A percentile compares a stretch with the other conserved stretches of the same genome.
These are phyloP conservation scores for Aspergillus glaucus DNA, from an alignment of 2,329 filamentous ascomycete genomes.

Conservation along the genomic window DNA sequence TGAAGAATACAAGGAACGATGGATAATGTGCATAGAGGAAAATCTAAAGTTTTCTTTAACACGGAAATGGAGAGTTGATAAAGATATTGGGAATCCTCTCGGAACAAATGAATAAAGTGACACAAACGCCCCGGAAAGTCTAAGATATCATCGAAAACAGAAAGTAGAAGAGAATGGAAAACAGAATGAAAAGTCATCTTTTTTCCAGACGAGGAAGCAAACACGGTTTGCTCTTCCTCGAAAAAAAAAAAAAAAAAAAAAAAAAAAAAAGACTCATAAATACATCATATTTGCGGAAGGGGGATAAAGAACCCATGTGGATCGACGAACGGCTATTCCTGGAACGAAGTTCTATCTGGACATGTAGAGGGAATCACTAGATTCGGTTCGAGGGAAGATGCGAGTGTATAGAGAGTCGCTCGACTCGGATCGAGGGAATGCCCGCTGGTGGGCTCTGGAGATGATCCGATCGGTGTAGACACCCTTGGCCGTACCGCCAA, in stretches of 20 bases:
- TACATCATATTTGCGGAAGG: background rate
- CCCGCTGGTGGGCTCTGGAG: constrained; percentile 30
- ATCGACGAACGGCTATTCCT: background rate
- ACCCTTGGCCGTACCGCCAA: constrained; percentile 36
- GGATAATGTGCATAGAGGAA: background rate
- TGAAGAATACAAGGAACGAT: background rate
- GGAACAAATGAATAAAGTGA: background rate
- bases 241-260: background rate
- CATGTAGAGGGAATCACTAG: constrained; percentile 31
- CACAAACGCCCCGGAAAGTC: background rate
- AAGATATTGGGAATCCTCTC: background rate
- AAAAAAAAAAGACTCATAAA: constrained; percentile 1
- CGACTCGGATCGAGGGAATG: constrained; percentile 31
- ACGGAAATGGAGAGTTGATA: background rate
- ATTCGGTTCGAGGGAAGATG: constrained; percentile 31
- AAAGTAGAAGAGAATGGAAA: background rate
- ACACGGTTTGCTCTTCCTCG: background rate
- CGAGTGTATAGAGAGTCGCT: constrained; percentile 31
- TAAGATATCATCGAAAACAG: background rate
- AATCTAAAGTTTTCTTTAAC: background rate
- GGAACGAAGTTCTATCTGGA: constrained; percentile 17
- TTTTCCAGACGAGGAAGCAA: background rate
- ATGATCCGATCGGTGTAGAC: constrained; percentile 31
- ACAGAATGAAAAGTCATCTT: background rate
- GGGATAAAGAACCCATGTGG: background rate